Evolutionary conservation across 2,329 filamentous ascomycete species (phyloP), one percentile per base, ranked within the genome.

Genomic region (Cytospora mali): DNA sequence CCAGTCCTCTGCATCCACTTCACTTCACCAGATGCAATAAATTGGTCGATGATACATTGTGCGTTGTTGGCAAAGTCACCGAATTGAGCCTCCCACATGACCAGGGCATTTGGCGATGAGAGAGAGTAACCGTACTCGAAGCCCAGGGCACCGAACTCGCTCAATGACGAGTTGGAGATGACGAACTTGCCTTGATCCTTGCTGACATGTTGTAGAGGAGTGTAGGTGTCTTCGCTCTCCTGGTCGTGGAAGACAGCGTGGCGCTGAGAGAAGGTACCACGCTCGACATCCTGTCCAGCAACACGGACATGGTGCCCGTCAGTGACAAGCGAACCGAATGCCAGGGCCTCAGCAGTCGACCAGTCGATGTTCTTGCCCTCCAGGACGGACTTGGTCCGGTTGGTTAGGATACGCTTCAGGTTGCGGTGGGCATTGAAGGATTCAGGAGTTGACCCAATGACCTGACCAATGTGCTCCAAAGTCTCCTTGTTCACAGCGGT

Each of bases 41-140:
- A 99, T 79, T 99, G 95, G 77, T 99, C 95, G 73, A 99, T 96
- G 78, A 99, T 96, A 76, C 93, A 96, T 80, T 99, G 95, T 50
- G 95, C 94, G 74, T 97, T 99, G 85, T 99, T 99, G 84, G 95
- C 95, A 73, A 99, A 99, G 79, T 99, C 95, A 83, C 95, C 95
- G 73, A 99, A 99, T 79, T 99, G 95, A 42, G 95, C 95, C 81
- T 99, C 95, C 95, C 95, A 99, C 88, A 99, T 96, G 71, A 99
- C 94, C 28, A 99, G 87, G 42, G 95, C 94, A 75, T 97, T 96
- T 62, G 95, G 95, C 31, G 95, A 98, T 29, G 93, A 96, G 65
- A 99, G 81, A 3, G 95, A 99, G 83, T 99, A 99, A 65, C 95
- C 95, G 73, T 99, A 99, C 79, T 99, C 95, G 75, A 99, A 99